Conservation (phyloP, 345 rosid species). For the Physaria fendleri region DNA sequence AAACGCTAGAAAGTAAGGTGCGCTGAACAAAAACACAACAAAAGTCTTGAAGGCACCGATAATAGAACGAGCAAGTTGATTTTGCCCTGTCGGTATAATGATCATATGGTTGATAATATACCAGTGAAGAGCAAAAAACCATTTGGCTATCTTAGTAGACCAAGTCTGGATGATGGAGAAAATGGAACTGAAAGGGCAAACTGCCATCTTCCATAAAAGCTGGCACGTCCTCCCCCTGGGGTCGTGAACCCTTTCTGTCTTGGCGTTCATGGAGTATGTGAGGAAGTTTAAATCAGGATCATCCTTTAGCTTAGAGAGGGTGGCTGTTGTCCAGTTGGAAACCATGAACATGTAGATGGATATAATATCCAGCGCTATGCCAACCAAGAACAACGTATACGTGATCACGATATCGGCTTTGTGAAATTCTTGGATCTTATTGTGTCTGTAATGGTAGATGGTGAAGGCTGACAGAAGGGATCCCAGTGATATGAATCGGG, state of each 20-base stretch:
- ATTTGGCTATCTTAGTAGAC: background rate
- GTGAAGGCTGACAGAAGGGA: slow-evolving; percentile 7
- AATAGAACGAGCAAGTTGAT: background rate
- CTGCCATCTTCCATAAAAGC: background rate
- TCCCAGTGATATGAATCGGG: background rate
- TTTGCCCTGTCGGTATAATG: background rate
- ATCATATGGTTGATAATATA: background rate
- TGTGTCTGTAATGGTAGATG: background rate
- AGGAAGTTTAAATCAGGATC: slow-evolving; percentile 14
- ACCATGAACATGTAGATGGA: background rate
- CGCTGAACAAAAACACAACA: background rate
- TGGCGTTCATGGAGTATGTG: slow-evolving; percentile 1
- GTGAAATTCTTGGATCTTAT: slow-evolving; percentile 6
- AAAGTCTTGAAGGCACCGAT: background rate
- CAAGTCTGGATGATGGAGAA: background rate
- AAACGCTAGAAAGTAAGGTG: background rate
- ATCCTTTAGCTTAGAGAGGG: background rate
- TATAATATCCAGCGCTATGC: slow-evolving; percentile 4
- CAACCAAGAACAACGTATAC: slow-evolving; percentile 4
- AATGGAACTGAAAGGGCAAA: background rate
- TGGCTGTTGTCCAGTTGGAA: slow-evolving; percentile 12
- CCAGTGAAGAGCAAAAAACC: background rate
- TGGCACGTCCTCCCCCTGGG: background rate
- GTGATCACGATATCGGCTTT: slow-evolving; percentile 7
- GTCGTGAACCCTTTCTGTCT: background rate